phyloP scores from a whole-genome alignment of 768 basidiomycete genomes.

The Mrakia gelida region DNA sequence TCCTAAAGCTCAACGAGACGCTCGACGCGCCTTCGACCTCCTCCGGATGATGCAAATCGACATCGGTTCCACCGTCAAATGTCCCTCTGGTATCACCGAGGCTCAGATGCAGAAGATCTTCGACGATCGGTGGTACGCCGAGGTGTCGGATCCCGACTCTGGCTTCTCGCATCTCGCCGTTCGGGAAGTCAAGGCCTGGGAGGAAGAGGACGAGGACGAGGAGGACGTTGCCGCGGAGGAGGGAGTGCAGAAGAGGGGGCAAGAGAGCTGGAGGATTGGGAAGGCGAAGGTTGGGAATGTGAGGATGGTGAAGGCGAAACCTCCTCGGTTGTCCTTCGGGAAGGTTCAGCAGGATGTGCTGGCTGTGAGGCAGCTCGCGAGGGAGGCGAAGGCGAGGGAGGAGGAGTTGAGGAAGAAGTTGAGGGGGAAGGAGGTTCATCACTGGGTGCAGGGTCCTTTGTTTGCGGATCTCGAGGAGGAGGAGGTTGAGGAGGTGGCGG shows the following conservation, averaged over 20 bases:
- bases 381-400: background rate
- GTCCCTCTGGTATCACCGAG: slow-evolving; percentile 19
- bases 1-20: background rate
- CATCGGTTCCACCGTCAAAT: background rate
- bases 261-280: background rate
- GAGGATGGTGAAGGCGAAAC: background rate
- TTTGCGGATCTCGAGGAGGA: slow-evolving; percentile 6
- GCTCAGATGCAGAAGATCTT: slow-evolving; percentile 26
- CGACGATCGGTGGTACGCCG: slow-evolving; percentile 14
- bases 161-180: background rate
- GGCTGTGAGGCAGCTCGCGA: background rate
- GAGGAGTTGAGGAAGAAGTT: background rate
- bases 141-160: slow-evolving; percentile 1
- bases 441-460: slow-evolving; percentile 15
- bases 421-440: background rate
- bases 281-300: background rate
- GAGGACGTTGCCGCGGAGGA: background rate
- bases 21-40: background rate
- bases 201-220: too few relatives aligned
- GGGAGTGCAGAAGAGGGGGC: background rate
- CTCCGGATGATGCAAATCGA: background rate
- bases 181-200: background rate
- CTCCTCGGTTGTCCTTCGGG: background rate
- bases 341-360: background rate
- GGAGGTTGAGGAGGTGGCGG: background rate